A percentile compares a stretch with the other conserved stretches of the same genome.
phyloP scores from a whole-genome alignment of 2,329 filamentous ascomycete genomes.

The Neobulgaria alba region DNA sequence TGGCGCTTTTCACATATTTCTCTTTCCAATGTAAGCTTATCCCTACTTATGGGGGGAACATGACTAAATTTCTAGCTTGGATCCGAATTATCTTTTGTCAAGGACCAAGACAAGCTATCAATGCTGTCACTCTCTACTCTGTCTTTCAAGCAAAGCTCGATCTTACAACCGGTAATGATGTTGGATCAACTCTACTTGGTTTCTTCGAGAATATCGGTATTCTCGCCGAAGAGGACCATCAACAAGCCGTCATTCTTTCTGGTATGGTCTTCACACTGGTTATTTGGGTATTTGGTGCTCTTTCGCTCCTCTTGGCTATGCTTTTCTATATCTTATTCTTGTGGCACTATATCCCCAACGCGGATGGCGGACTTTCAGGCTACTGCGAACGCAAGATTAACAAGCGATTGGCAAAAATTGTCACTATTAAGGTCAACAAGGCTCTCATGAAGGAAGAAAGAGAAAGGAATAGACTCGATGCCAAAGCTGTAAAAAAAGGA shows the following conservation, averaged over 20 bases:
- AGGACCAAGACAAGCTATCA: conserved; percentile 84
- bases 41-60: conserved; percentile 1
- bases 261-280: conserved; percentile 90
- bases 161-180: conserved; percentile 42
- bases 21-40: conserved; percentile 48
- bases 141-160: conserved; percentile 70
- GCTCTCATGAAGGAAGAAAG: conserved; percentile 72
- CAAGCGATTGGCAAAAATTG: conserved; percentile 72
- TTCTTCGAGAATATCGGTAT: conserved; percentile 78
- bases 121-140: conserved; percentile 79
- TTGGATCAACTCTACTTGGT: conserved; percentile 57
- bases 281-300: conserved; percentile 75
- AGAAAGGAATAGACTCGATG: conserved; percentile 43
- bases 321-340: conserved; percentile 83
- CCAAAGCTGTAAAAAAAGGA: conserved; percentile 42
- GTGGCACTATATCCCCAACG: conserved; percentile 80
- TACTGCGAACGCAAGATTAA: conserved; percentile 94
- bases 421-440: conserved; percentile 79
- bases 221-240: conserved; percentile 64
- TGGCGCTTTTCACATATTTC: conserved; percentile 65
- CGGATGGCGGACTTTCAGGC: conserved; percentile 69
- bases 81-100: conserved; percentile 84
- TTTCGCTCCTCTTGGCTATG: conserved; percentile 66
- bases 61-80: conserved; percentile 50
- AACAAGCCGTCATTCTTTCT: conserved; percentile 74